A percentile compares a stretch with the other conserved stretches of the same genome.
These are phyloP conservation scores for Escovopsis sp. DNA, from an alignment of 2,329 filamentous ascomycete genomes.

Conservation along the genomic window DNA sequence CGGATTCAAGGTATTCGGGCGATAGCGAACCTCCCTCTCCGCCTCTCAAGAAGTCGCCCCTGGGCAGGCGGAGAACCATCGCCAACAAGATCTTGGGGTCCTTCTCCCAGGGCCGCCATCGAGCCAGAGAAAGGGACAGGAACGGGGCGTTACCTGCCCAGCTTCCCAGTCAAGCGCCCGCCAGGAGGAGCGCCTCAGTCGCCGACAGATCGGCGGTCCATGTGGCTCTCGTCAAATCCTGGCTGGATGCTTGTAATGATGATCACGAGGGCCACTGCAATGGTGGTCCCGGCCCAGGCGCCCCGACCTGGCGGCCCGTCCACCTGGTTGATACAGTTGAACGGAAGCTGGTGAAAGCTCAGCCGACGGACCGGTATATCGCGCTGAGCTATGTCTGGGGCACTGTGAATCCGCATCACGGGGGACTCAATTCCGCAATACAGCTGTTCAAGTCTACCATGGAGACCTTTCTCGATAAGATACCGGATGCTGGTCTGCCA, in stretches of 20 bases:
- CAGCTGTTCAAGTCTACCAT: constrained; percentile 23
- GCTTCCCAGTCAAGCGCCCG: not conserved
- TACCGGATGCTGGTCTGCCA: constrained; percentile 25
- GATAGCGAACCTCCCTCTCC: constrained; percentile 4
- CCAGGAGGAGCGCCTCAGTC: constrained; percentile 18
- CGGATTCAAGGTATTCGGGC: not conserved
- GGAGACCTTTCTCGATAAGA: constrained; percentile 18
- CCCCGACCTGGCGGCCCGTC: constrained; percentile 23
- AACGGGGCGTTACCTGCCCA: not conserved
- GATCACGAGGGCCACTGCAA: constrained; percentile 27
- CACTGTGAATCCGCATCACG: constrained; percentile 12
- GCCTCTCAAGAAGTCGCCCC: constrained; percentile 5
- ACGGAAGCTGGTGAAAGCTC: constrained; percentile 22
- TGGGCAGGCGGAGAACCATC: constrained; percentile 26
- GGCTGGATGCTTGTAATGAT: constrained; percentile 29
- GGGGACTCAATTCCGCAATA: constrained; percentile 12
- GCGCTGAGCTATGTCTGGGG: constrained; percentile 34
- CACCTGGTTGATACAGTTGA: constrained; percentile 28
- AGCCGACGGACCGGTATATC: constrained; percentile 25
- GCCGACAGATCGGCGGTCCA: constrained; percentile 20
- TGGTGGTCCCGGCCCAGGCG: constrained; percentile 11
- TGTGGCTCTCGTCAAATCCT: constrained; percentile 24
- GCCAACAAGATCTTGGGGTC: constrained; percentile 24
- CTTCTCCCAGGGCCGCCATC: constrained; percentile 17
- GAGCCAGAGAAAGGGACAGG: constrained; percentile 7